Percentiles rank a stretch among this genome's conserved stretches.
Evolutionary conservation across 2,329 filamentous ascomycete genomes (phyloP).

Genomic region (Stemphylium beticola): DNA sequence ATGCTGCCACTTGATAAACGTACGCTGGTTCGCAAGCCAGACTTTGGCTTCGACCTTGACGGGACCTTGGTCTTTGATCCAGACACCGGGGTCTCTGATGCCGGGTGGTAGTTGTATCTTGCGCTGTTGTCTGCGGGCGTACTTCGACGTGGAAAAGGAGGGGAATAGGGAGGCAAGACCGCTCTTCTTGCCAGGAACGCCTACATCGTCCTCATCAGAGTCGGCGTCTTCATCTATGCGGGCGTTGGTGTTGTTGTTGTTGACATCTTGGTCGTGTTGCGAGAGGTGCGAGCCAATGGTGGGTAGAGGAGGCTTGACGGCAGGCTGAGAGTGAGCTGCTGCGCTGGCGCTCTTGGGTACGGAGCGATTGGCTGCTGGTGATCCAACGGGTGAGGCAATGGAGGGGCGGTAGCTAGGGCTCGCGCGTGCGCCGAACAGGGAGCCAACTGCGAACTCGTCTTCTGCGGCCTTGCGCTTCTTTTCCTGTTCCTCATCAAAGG

Average conservation of each 20-base stretch:
- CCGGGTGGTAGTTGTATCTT: constrained; percentile 75
- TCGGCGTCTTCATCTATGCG: constrained; percentile 55
- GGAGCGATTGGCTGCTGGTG: constrained; percentile 55
- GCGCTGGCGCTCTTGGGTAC: constrained; percentile 26
- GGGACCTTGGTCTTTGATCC: constrained; percentile 94
- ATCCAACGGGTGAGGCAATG: constrained; percentile 70
- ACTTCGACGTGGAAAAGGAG: constrained; percentile 78
- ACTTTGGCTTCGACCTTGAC: constrained; percentile 96
- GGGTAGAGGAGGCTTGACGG: constrained; percentile 21
- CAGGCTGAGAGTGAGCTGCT: constrained; percentile 30
- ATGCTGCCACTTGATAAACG: constrained; percentile 98
- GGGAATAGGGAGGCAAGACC: constrained; percentile 76
- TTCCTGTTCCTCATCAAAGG: constrained; percentile 91
- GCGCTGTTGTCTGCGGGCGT: constrained; percentile 59
- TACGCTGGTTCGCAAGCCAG: constrained; percentile 97
- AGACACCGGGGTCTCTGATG: constrained; percentile 80
- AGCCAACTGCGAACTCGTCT: constrained; percentile 88
- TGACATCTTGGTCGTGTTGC: constrained; percentile 4
- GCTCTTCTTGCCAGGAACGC: constrained; percentile 57
- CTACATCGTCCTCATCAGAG: constrained; percentile 57
- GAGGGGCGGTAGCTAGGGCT: constrained; percentile 57
- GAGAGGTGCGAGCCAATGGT: constrained; percentile 25
- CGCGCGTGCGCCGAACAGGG: constrained; percentile 68
- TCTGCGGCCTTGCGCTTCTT: constrained; percentile 80
- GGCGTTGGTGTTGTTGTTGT: constrained; percentile 37